Conservation (phyloP, 116 monocot species). For the Papilionanthe hybrid region DNA sequence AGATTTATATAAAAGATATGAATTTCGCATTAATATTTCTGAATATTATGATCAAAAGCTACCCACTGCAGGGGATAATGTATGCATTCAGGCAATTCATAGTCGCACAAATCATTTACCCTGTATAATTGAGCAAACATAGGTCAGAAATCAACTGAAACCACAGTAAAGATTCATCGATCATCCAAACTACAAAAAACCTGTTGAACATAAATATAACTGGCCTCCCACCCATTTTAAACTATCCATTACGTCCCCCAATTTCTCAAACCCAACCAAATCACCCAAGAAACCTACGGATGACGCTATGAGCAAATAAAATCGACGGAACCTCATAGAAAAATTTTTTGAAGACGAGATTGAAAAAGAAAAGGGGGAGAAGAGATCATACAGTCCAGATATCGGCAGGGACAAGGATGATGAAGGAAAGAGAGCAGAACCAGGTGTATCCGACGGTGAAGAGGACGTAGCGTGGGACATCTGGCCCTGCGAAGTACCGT, state of each 20-base stretch:
- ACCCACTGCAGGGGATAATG: not conserved
- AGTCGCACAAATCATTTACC: not conserved
- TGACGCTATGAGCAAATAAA: not conserved
- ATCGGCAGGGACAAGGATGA: conserved; percentile 98
- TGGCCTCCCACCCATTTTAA: not conserved
- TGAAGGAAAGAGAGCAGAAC: conserved; percentile 97
- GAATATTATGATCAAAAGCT: not conserved
- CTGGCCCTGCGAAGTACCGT: conserved; percentile 92
- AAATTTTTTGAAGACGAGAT: not conserved
- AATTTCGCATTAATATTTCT: not conserved
- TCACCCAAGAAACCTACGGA: not conserved
- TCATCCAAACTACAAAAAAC: not conserved
- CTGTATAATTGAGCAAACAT: not conserved
- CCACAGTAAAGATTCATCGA: not conserved
- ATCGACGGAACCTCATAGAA: not conserved
- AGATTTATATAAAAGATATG: not conserved
- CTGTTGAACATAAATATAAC: not conserved
- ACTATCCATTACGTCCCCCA: not conserved
- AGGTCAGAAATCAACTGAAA: not conserved
- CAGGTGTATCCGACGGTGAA: conserved; percentile 95
- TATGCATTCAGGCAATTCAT: not conserved
- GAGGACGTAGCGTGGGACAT: conserved; percentile 78
- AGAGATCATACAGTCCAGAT: conserved; percentile 78
- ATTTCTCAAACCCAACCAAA: not conserved
- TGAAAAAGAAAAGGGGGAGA: not conserved